Base-by-base conservation (phyloP, 495 filamentous ascomycete genomes). In the Saxophila tyrrhenica region DNA sequence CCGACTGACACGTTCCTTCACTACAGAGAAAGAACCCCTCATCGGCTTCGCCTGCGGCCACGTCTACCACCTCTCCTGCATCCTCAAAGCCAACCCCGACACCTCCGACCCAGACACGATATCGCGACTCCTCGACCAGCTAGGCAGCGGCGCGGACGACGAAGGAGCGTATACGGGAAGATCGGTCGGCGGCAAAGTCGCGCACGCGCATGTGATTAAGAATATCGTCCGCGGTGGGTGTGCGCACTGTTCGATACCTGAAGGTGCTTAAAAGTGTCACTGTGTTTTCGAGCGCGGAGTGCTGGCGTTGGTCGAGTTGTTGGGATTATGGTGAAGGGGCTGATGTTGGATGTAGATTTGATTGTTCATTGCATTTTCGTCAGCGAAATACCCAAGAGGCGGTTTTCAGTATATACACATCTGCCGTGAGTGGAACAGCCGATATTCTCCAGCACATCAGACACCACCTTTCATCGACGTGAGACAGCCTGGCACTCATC, bases 11-110 rank as follows among this genome's bases (percentile, higher is more conserved):
- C 42, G 13, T 10, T 21, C 19, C 11, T 21, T 17, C 42, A 15
- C 21, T 15, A 39, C 50, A 61, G 58, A 61, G 21, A 48, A 25
- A 50, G 48, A 52, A 35, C 38, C 50, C 3, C 79, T 98, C 9
- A 77, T 97, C 8, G 89, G 86, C 25, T 98, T 96, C 58, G 85
- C 86, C 3, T 98, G 92, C 67, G 84, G 86, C 0, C 90, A 98
- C 62, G 78, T 90, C 25, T 98, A 90, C 69, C 92, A 98, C 60
- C 73, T 96, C 7, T 75, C 80, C 9, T 92, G 94, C 62, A 69
- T 98, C 15, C 76, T 87, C 0, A 70, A 57, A 62, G 61, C 50
- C 25, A 63, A 32, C 47, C 74, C 43, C 46, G 52, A 52, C 1
- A 54, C 62, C 16, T 20, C 50, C 3, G 61, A 57, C 24, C 35